A percentile compares a stretch with the other conserved stretches of the same genome.
Conservation (phyloP, 2,329 filamentous ascomycete species). For the Cephalotrichum gorgonifer region DNA sequence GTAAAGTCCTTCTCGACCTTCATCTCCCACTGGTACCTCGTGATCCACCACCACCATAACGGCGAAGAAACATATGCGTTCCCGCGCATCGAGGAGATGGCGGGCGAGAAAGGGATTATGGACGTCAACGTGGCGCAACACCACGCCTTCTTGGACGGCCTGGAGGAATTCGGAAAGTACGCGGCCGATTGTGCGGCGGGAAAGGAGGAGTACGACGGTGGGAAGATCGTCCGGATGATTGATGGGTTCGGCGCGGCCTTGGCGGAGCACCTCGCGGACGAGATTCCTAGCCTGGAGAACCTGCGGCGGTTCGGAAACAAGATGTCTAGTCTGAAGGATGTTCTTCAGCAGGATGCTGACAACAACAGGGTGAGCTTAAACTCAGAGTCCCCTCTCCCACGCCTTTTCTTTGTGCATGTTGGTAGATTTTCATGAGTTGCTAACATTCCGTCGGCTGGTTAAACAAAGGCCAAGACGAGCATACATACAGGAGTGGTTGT, state of each 20-base stretch:
- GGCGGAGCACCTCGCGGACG: conserved; percentile 23
- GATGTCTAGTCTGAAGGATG: conserved; percentile 8
- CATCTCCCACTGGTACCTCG: conserved; percentile 18
- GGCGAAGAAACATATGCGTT: conserved; percentile 27
- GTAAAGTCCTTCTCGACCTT: conserved; percentile 21
- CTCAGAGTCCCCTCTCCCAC: neutral
- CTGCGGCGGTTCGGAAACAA: conserved; percentile 19
- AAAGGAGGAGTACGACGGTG: conserved; percentile 19
- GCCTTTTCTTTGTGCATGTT: no score
- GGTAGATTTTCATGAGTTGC: no score
- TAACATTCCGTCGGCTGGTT: neutral
- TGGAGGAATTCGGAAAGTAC: conserved; percentile 21
- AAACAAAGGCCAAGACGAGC: neutral
- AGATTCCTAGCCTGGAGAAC: conserved; percentile 24
- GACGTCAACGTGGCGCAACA: conserved; percentile 30
- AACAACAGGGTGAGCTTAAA: conserved; percentile 8
- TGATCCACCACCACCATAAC: conserved; percentile 26
- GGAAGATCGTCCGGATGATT: conserved; percentile 18
- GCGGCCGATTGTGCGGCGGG: conserved; percentile 15
- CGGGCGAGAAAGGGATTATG: conserved; percentile 25
- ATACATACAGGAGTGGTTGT: neutral
- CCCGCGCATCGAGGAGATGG: conserved; percentile 22
- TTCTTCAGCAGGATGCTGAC: conserved; percentile 9
- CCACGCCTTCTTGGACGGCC: conserved; percentile 22
- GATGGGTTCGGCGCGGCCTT: conserved; percentile 24